Base-by-base conservation (phyloP, 352 stramenopile genomes). In the Pythium scleroteichum region DNA sequence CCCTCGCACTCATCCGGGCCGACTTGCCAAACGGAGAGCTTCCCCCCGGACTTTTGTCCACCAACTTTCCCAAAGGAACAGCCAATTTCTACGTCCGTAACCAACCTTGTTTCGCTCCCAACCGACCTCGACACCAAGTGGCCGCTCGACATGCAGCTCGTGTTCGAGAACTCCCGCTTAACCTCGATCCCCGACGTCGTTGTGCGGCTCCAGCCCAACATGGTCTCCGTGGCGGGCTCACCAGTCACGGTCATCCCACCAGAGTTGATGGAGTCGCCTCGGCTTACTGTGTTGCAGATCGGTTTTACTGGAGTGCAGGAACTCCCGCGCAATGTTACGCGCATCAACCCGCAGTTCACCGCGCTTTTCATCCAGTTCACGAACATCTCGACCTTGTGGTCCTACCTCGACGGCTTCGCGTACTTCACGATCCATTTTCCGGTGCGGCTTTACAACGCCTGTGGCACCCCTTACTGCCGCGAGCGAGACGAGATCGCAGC, bases 141-240 rank as follows among this genome's bases (percentile, higher is more conserved):
- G 38, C 44, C 39, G 3, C 24, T 10, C 2, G 20, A 29, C 12
- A 48, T 69, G 40, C 17, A 47, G 20, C 16, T 69, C 33, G 40
- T 38, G 2, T 64, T 69, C 3, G 62, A 69, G 46, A 53, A 16
- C 26, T 54, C 61, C 14, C 53, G 32, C 4, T 58, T 68, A 10
- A 65, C 55, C 2, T 33, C 46, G 20, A 47, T 62, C 14, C 50
- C 62, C 0, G 35, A 35, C 49, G 45, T 59, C 6, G 17, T 70
- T 4, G 16, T 59, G 12, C 26, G 32, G 0, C 35, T 68, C 0
- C 2, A 58, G 14, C 60, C 60, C 6, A 38, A 24, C 6, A 47
- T 54, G 38, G 5, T 68, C 0, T 53, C 46, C 2, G 26, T 62
- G 24, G 38, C 60, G 1, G 47, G 40, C 35, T 53, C 27, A 3